Evolutionary conservation across 208 protist genomes (phyloP), one percentile per base, ranked within the genome.

Genomic region (Acanthamoeba divionensis): DNA sequence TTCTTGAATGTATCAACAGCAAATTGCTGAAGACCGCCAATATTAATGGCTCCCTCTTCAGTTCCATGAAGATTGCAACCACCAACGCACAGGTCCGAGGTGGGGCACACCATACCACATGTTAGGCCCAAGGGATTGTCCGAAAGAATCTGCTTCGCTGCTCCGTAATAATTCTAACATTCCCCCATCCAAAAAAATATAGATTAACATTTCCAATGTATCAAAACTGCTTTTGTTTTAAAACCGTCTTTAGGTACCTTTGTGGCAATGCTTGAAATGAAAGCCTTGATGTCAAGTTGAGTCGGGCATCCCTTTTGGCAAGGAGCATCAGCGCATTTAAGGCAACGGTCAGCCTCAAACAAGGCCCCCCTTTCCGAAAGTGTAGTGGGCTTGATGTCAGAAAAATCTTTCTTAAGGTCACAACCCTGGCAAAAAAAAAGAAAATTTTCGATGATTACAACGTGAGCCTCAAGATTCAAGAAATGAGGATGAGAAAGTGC

Each of bases 51-150:
- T 12, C 96, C 96, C 57, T 95, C 94, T 66, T 96, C 93, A 0
- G 94, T 90, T 0, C 92, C 95, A 31, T 67, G 65, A 0, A 98
- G 77, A 85, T 97, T 97, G 91, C 96, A 98, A 5, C 94, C 93
- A 63, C 94, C 94, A 50, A 95, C 93, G 87, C 96, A 98, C 5
- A 96, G 83, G 26, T 96, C 91, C 33, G 47, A 89, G 0, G 92
- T 93, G 10, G 95, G 95, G 91, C 96, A 97, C 12, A 97, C 95
- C 94, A 97, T 96, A 89, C 96, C 96, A 60, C 95, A 96, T 24
- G 92, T 95, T 13, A 96, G 52, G 82, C 94, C 94, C 0, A 97
- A n/a, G 45, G 96, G 96, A 89, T 97, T 97, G 80, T 97, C 95
- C 5, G 93, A 96, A 10, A 97, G 94, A 80, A 97, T 97, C 2